Percentiles rank a stretch among this genome's conserved stretches.
phyloP scores from a whole-genome alignment of 2,329 filamentous ascomycete genomes.

The Pyrenophora teres region DNA sequence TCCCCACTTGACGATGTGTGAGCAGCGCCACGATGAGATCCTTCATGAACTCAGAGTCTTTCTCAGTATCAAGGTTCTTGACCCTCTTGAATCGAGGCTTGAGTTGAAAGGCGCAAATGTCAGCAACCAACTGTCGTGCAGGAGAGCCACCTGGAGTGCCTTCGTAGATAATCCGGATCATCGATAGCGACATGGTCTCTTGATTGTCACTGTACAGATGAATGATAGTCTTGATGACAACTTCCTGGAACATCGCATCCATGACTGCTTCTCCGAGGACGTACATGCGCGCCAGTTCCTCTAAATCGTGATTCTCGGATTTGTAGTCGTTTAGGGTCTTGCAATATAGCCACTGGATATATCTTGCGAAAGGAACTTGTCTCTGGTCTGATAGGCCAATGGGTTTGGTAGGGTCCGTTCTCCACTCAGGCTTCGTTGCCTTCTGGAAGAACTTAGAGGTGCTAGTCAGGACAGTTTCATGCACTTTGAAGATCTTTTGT shows the following conservation, averaged over 20 bases:
- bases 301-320: too few species aligned
- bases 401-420: background rate
- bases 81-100: background rate
- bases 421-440: slow-evolving; percentile 1
- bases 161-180: slow-evolving; percentile 5
- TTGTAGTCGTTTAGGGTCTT: background rate
- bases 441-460: background rate
- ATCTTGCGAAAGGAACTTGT: slow-evolving; percentile 3
- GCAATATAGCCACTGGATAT: slow-evolving; percentile 4
- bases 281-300: background rate
- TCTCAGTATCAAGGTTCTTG: too few species aligned
- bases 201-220: too few species aligned
- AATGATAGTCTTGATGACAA: background rate
- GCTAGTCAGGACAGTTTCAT: background rate
- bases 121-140: background rate
- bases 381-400: slow-evolving; percentile 9
- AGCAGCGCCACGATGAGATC: background rate
- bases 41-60: background rate
- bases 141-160: slow-evolving; percentile 1
- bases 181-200: too few species aligned
- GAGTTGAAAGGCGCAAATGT: background rate
- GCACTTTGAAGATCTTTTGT: too few species aligned
- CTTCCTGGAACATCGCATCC: background rate
- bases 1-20: too few species aligned
- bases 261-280: slow-evolving; percentile 4